Evolutionary conservation across 805 yeast species (phyloP), one percentile per base, ranked within the genome.

Genomic region (Candida morakotiae): DNA sequence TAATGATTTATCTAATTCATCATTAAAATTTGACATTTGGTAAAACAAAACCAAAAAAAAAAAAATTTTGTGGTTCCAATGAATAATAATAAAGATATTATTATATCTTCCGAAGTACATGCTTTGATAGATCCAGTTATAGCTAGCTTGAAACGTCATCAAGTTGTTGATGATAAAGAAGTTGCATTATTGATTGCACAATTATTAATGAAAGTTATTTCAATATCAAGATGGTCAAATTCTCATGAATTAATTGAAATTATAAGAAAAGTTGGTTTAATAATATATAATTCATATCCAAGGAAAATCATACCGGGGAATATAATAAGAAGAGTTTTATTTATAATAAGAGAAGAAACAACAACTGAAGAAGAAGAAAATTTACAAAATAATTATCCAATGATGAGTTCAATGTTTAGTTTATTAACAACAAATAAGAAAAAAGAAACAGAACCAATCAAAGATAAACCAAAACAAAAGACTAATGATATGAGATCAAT

Each of bases 101-200:
- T 31, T 31, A 26, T 57, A 11, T 48, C 57, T 9, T 57, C 60
- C 2, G 73, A 68, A 32, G 55, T 68, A 11, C 43, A 41, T 39
- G 52, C 60, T 10, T 47, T 67, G 15, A 52, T 67, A 31, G 65
- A 64, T 27, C 71, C 70, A 9, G 57, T 65, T 11, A 63, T 65
- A 13, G 52, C 57, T 17, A 73, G 76, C 50, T 73, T 91, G 47
- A 89, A 87, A 57, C 81, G 97, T 48, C 80, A 91, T 41, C 95
- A 89, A 57, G 73, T 88, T 31, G 62, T 72, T 4, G 96, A 95
- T 2, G 86, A 96, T 10, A 82, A 81, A 48, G 72, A 71, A 13
- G 85, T 87, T 31, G 97, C 98, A 0, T 67, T 87, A 25, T 93
- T 85, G 37, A 86, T 96, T 6, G 82, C 96, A 14, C 95, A 87